Conservation (phyloP, 192 early-diverging fungal species). For the Thamnidium elegans region DNA sequence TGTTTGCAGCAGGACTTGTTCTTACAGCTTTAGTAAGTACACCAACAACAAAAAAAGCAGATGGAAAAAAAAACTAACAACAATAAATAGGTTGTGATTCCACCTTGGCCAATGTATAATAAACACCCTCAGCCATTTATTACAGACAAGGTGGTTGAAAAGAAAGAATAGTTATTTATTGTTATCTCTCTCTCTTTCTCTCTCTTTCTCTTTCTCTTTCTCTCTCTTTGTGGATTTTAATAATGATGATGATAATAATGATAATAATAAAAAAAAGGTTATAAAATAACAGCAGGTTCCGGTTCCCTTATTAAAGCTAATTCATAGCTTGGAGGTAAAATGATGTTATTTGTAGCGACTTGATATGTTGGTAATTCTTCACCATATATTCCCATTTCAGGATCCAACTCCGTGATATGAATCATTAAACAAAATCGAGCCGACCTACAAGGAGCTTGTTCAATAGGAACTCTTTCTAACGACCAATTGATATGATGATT, state of each 20-base stretch:
- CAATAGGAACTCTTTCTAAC: slow-evolving; percentile 2
- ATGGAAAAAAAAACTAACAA: background rate
- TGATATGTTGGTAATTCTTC: slow-evolving; percentile 7
- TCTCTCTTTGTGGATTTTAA: background rate
- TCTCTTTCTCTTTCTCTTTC: background rate
- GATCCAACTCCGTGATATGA: slow-evolving; percentile 9
- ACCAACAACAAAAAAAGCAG: background rate
- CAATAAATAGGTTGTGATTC: slow-evolving; percentile 13
- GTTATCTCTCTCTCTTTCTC: background rate
- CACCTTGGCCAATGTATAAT: slow-evolving; percentile 24
- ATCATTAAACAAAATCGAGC: slow-evolving; percentile 15
- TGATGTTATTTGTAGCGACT: background rate
- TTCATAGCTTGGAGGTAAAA: slow-evolving; percentile 3
- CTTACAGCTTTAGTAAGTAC: slow-evolving; percentile 8
- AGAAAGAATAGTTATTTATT: background rate
- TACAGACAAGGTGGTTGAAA: background rate
- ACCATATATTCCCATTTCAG: background rate
- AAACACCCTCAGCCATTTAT: slow-evolving; percentile 7
- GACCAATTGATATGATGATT: slow-evolving; percentile 4
- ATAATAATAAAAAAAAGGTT: background rate
- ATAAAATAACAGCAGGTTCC: background rate
- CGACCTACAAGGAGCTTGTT: slow-evolving; percentile 4
- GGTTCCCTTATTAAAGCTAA: background rate
- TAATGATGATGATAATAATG: background rate
- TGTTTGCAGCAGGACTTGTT: slow-evolving; percentile 5